phyloP scores from a whole-genome alignment of 192 early-diverging fungal genomes.

The Backusella psychrophila region DNA sequence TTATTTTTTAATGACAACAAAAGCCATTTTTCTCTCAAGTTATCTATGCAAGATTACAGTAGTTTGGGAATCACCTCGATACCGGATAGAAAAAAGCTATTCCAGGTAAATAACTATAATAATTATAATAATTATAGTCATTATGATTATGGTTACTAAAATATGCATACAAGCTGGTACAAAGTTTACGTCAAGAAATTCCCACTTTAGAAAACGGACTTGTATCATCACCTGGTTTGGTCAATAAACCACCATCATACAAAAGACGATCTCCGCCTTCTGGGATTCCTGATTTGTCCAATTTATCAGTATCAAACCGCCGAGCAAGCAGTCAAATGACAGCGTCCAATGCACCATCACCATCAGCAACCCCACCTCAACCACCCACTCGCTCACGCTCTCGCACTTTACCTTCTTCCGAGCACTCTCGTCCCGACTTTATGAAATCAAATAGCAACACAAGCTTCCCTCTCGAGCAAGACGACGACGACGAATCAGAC shows the following conservation, averaged over 20 bases:
- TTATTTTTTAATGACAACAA: not conserved
- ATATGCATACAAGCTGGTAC: conserved; percentile 24
- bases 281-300: conserved; percentile 5
- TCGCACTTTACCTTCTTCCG: conserved; percentile 14
- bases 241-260: conserved; percentile 5
- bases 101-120: conserved; percentile 35
- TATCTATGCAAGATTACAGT: conserved; percentile 77
- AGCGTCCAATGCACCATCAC: not conserved
- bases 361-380: not conserved
- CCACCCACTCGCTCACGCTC: conserved; percentile 14
- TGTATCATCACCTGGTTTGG: conserved; percentile 29
- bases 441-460: not conserved
- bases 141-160: too few species aligned
- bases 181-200: conserved; percentile 38
- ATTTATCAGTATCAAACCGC: not conserved
- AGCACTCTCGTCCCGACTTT: conserved; percentile 10
- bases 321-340: conserved; percentile 8
- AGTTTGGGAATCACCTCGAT: conserved; percentile 55
- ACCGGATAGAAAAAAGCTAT: conserved; percentile 55
- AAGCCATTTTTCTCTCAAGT: conserved; percentile 28
- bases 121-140: not conserved
- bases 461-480: not conserved
- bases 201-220: conserved; percentile 28
- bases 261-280: not conserved
- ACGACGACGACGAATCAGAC: conserved; percentile 25